Conservation (phyloP, 805 yeast species). For the Pichia deserticola region DNA sequence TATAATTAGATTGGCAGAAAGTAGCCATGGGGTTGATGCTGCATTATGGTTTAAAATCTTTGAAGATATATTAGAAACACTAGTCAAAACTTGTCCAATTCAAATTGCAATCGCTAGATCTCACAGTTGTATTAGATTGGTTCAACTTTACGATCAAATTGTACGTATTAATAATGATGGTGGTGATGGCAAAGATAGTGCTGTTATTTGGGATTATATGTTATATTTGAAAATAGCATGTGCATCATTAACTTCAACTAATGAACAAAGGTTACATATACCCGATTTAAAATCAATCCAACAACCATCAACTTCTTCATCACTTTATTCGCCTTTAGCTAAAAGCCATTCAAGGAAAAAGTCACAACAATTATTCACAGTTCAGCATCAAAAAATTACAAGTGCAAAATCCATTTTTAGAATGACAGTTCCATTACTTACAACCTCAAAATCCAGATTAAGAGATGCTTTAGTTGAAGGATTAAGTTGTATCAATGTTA, state of each 20-base stretch:
- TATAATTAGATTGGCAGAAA: slow-evolving; percentile 73
- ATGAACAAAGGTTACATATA: slow-evolving; percentile 72
- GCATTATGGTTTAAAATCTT: slow-evolving; percentile 92
- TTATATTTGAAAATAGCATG: slow-evolving; percentile 86
- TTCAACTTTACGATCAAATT: slow-evolving; percentile 72
- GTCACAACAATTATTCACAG: slow-evolving; percentile 69
- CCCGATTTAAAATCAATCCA: slow-evolving; percentile 13
- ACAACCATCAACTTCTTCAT: slow-evolving; percentile 10
- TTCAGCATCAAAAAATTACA: slow-evolving; percentile 86
- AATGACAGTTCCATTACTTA: slow-evolving; percentile 77
- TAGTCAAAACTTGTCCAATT: slow-evolving; percentile 80
- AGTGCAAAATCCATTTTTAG: slow-evolving; percentile 86
- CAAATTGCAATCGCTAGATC: slow-evolving; percentile 91
- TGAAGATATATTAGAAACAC: slow-evolving; percentile 62
- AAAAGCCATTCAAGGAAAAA: slow-evolving; percentile 66
- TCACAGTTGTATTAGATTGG: slow-evolving; percentile 80
- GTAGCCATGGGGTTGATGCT: slow-evolving; percentile 90
- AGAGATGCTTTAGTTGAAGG: slow-evolving; percentile 88
- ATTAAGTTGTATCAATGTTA: slow-evolving; percentile 80
- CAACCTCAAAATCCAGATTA: slow-evolving; percentile 59
- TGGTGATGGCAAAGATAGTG: slow-evolving; percentile 15
- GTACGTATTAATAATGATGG: slow-evolving; percentile 44
- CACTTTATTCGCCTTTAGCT: slow-evolving; percentile 35
- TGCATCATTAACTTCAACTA: slow-evolving; percentile 81
- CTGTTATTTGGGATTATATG: slow-evolving; percentile 37